phyloP scores from a whole-genome alignment of 1,139 yeast genomes.

The Taphrina flavorubra region DNA sequence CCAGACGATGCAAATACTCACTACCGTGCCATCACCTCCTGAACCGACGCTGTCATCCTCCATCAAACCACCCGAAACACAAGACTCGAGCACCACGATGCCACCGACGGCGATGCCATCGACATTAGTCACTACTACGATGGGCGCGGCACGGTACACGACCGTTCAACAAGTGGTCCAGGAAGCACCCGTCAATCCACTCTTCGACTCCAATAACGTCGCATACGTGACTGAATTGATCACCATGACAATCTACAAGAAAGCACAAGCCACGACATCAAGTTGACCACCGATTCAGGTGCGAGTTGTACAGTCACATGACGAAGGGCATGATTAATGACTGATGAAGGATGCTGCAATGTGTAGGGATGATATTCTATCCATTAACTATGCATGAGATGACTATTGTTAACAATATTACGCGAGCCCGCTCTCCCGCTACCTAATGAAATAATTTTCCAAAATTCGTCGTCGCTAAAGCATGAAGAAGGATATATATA shows the following conservation, averaged over 20 bases:
- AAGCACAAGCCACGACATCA: neutral
- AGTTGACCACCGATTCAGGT: neutral
- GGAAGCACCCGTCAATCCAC: conserved; percentile 9
- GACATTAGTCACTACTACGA: neutral
- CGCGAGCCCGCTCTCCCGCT: conserved; percentile 15
- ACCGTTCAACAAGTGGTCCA: conserved; percentile 2
- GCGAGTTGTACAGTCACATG: neutral
- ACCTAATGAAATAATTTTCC: neutral
- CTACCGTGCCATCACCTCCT: neutral
- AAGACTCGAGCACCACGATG: neutral
- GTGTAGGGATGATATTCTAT: neutral
- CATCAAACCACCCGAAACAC: neutral
- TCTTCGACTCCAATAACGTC: conserved; percentile 8
- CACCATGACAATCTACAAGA: conserved; percentile 11
- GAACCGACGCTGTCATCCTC: neutral
- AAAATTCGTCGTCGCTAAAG: neutral
- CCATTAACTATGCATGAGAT: conserved; percentile 4
- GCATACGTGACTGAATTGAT: conserved; percentile 7
- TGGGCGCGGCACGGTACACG: neutral
- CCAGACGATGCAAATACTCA: neutral
- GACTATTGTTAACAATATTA: neutral
- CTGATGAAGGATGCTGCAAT: too few relatives aligned
- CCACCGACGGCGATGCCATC: neutral
- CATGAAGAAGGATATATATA: neutral
- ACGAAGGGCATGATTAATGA: too few relatives aligned